Percentiles rank a stretch among this genome's conserved stretches.
These are phyloP conservation scores for Hapsidospora chrysogenum DNA, from an alignment of 495 filamentous ascomycete genomes.

Conservation along the genomic window DNA sequence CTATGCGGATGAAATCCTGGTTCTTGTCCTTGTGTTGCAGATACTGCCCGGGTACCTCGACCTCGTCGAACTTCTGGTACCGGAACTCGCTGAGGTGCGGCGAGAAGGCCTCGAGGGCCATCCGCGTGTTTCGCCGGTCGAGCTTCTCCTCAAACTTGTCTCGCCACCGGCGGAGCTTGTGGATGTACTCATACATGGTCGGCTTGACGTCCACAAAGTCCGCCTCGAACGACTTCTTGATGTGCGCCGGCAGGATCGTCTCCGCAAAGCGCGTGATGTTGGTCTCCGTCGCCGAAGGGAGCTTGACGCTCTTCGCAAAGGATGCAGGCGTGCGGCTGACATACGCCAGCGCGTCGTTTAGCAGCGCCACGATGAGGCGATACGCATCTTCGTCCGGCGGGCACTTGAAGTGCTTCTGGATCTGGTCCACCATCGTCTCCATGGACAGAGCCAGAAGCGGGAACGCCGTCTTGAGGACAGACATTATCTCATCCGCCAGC, in stretches of 20 bases:
- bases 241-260: slow-evolving; percentile 83
- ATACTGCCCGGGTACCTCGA: slow-evolving; percentile 96
- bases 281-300: slow-evolving; percentile 76
- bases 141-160: slow-evolving; percentile 97
- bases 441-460: slow-evolving; percentile 90
- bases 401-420: slow-evolving; percentile 96
- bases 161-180: slow-evolving; percentile 88
- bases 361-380: slow-evolving; percentile 85
- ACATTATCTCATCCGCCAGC: slow-evolving; percentile 86
- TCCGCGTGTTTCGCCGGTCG: slow-evolving; percentile 56
- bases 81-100: slow-evolving; percentile 88
- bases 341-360: slow-evolving; percentile 85
- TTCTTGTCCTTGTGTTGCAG: slow-evolving; percentile 95
- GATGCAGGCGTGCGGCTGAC: slow-evolving; percentile 71
- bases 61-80: slow-evolving; percentile 95
- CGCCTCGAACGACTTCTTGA: slow-evolving; percentile 82
- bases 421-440: slow-evolving; percentile 99
- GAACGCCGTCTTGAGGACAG: slow-evolving; percentile 86
- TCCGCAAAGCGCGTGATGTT: slow-evolving; percentile 96
- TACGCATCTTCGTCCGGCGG: slow-evolving; percentile 97
- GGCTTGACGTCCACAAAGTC: slow-evolving; percentile 91
- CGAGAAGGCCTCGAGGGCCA: slow-evolving; percentile 64
- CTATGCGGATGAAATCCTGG: slow-evolving; percentile 90
- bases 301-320: slow-evolving; percentile 79
- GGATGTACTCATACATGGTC: slow-evolving; percentile 94